Percentiles rank a stretch among this genome's conserved stretches.
These are phyloP conservation scores for Geranium incanum DNA, from an alignment of 441 rosid genomes.

Conservation along the genomic window DNA sequence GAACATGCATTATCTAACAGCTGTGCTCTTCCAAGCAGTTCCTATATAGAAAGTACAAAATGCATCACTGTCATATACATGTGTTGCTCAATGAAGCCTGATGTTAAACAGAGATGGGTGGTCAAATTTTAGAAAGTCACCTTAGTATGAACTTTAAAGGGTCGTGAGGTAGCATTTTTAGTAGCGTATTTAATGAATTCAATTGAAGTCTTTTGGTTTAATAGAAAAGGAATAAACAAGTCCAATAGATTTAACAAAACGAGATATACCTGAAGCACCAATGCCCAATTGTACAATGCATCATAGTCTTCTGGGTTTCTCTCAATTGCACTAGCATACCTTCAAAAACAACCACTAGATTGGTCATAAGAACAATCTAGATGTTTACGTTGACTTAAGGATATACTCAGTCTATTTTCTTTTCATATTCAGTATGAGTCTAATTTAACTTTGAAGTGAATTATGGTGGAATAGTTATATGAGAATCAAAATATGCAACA, in stretches of 20 bases:
- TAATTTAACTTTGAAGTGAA: neutral
- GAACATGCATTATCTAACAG: neutral
- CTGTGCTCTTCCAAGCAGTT: neutral
- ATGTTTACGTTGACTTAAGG: neutral
- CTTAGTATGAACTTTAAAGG: no score
- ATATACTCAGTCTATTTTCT: neutral
- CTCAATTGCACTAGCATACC: slow-evolving; percentile 84
- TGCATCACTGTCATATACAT: neutral
- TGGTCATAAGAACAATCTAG: neutral
- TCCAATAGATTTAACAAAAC: slow-evolving; percentile 6
- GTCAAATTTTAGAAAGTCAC: no score
- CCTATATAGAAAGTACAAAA: neutral
- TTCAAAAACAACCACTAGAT: slow-evolving; percentile 25
- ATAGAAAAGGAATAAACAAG: neutral
- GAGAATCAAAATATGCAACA: neutral
- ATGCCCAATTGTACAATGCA: slow-evolving; percentile 92
- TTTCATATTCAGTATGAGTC: neutral
- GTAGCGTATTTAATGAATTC: no score
- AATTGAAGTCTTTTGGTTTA: neutral
- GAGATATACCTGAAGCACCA: slow-evolving; percentile 81
- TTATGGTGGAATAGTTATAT: no score
- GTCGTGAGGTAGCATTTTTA: no score
- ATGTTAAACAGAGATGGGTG: no score
- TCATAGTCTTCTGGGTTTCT: slow-evolving; percentile 94
- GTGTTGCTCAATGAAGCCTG: no score